Evolutionary conservation across 768 basidiomycete genomes (phyloP).

Genomic region (Paxillus rubicundulus): DNA sequence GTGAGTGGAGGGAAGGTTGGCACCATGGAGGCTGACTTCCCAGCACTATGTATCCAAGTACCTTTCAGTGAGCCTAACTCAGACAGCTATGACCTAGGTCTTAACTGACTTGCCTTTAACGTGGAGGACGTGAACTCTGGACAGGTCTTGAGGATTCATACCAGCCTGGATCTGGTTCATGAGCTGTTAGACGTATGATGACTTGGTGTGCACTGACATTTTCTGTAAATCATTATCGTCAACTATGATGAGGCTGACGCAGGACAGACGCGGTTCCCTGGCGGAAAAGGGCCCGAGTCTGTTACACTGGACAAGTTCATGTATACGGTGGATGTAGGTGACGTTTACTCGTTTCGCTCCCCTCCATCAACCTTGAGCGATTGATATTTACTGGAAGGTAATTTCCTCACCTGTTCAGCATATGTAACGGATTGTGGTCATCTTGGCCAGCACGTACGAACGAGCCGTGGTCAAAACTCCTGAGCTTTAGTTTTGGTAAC

Average conservation of each 20-base stretch:
- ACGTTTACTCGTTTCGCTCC: too few species aligned
- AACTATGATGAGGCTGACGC: background rate
- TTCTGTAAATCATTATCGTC: background rate
- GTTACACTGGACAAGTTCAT: too few species aligned
- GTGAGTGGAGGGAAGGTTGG: background rate
- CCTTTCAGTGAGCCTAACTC: slow-evolving; percentile 7
- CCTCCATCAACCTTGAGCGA: too few species aligned
- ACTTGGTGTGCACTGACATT: background rate
- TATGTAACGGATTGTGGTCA: too few species aligned
- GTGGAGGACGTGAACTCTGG: slow-evolving; percentile 1
- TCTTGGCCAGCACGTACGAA: too few species aligned
- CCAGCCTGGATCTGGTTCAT: background rate
- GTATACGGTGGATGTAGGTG: too few species aligned
- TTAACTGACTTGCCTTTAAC: background rate
- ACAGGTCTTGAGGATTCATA: background rate
- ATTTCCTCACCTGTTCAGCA: too few species aligned
- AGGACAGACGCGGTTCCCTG: slow-evolving; percentile 5
- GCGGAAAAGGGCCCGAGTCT: slow-evolving; percentile 5
- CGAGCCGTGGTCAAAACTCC: too few species aligned
- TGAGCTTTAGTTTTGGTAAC: too few species aligned
- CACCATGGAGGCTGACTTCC: background rate
- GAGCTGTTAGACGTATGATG: background rate
- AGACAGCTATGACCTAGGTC: too few species aligned
- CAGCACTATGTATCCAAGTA: background rate
- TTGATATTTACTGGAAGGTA: too few species aligned